Evolutionary conservation across 768 basidiomycete genomes (phyloP).

Genomic region (Thelephora ganbajun): DNA sequence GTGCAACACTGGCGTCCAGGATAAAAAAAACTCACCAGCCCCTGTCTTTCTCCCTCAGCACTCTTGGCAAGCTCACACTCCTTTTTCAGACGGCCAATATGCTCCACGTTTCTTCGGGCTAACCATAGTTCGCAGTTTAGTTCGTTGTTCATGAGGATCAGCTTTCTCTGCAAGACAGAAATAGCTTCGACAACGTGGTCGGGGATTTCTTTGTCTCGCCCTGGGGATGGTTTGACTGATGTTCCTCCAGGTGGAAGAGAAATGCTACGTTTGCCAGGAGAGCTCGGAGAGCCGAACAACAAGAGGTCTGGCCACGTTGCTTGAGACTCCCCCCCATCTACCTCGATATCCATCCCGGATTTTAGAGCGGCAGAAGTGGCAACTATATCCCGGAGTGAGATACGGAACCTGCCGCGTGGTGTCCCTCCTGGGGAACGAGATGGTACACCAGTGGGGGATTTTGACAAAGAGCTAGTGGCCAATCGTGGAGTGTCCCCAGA

Average conservation of each 20-base stretch:
- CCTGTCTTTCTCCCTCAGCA: conserved; percentile 73
- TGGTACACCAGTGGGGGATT: not conserved
- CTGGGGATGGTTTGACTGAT: conserved; percentile 2
- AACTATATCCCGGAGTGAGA: conserved; percentile 70
- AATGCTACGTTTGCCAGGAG: conserved; percentile 11
- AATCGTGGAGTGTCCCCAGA: not conserved
- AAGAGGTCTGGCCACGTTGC: conserved; percentile 32
- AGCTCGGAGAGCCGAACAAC: conserved; percentile 8
- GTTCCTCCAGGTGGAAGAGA: conserved; percentile 10
- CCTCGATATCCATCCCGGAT: conserved; percentile 51
- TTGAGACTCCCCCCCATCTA: conserved; percentile 28
- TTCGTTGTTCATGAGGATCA: conserved; percentile 62
- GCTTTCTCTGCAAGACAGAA: conserved; percentile 59
- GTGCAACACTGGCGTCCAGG: not conserved
- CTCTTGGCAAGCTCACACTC: conserved; percentile 58
- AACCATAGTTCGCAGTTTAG: conserved; percentile 81
- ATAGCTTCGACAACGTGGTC: conserved; percentile 50
- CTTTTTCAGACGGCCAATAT: conserved; percentile 69
- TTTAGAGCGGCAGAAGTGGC: conserved; percentile 59
- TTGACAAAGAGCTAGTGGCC: not conserved
- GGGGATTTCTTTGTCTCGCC: conserved; percentile 18
- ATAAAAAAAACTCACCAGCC: conserved; percentile 37
- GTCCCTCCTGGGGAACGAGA: not conserved
- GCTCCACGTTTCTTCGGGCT: conserved; percentile 66
- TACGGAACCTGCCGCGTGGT: conserved; percentile 7